phyloP scores from a whole-genome alignment of 768 basidiomycete genomes.

The Lyophyllum shimeji region DNA sequence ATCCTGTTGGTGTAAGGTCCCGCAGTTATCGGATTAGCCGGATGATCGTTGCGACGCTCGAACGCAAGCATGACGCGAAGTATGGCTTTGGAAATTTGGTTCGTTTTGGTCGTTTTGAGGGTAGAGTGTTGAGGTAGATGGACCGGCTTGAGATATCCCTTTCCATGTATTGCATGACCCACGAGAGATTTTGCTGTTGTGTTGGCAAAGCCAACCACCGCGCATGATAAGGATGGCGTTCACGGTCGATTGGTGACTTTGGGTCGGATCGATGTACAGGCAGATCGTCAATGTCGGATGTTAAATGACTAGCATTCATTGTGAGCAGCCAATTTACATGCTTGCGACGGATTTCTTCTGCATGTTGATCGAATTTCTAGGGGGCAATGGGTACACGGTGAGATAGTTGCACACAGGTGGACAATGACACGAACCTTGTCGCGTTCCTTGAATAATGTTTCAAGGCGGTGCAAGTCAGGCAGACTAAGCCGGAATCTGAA shows the following conservation, averaged over 20 bases:
- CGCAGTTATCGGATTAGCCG: constrained; percentile 9
- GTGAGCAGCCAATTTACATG: not conserved
- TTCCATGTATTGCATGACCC: constrained; percentile 12
- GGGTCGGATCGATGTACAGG: not conserved
- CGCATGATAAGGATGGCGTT: not conserved
- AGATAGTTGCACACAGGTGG: not conserved
- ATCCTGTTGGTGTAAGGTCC: too few species aligned
- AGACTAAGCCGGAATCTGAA: constrained; percentile 19
- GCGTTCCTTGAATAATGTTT: constrained; percentile 10
- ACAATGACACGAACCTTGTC: constrained; percentile 6
- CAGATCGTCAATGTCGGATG: not conserved
- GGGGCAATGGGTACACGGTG: too few species aligned
- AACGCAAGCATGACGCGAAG: constrained; percentile 18
- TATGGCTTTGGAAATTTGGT: constrained; percentile 17
- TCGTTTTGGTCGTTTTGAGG: constrained; percentile 6
- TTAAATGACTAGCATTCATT: not conserved
- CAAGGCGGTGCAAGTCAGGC: constrained; percentile 26
- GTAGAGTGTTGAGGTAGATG: constrained; percentile 12
- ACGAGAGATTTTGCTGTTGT: constrained; percentile 12
- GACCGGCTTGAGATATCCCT: constrained; percentile 10
- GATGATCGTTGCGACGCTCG: constrained; percentile 4
- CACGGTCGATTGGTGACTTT: not conserved
- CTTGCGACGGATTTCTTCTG: constrained; percentile 5
- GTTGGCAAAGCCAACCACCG: not conserved
- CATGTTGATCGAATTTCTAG: constrained; percentile 11